Conservation (phyloP, 2,329 filamentous ascomycete species). For the Mollisiaceae sp. region DNA sequence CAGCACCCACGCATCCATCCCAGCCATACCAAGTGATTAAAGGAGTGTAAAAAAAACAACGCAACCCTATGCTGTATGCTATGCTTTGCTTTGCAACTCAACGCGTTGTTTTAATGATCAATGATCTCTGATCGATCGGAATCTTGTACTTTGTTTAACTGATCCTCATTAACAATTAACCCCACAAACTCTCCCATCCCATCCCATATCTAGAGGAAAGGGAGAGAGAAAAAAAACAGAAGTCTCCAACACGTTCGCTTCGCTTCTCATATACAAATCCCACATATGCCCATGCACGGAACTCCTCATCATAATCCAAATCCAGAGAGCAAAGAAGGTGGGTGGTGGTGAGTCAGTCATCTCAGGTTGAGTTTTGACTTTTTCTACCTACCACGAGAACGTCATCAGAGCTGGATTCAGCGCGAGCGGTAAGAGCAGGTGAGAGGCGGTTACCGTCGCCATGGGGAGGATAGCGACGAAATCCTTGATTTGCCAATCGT, state of each 20-base stretch:
- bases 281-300: slow-evolving; percentile 3
- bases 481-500: slow-evolving; percentile 69
- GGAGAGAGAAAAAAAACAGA: too few species aligned
- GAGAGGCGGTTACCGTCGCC: slow-evolving; percentile 70
- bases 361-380: slow-evolving; percentile 11
- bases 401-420: slow-evolving; percentile 82
- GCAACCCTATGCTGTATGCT: neutral
- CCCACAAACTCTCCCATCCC: neutral
- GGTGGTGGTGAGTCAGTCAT: neutral
- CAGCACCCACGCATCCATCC: neutral
- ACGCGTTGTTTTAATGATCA: neutral
- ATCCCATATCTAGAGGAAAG: slow-evolving; percentile 9
- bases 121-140: too few species aligned
- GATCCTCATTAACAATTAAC: slow-evolving; percentile 4
- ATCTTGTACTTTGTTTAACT: neutral
- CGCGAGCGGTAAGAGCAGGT: slow-evolving; percentile 73
- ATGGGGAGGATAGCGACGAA: slow-evolving; percentile 80
- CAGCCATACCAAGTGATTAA: neutral
- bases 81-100: neutral
- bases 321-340: neutral
- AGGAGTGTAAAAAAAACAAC: slow-evolving; percentile 8
- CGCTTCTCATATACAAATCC: slow-evolving; percentile 3
- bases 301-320: slow-evolving; percentile 7
- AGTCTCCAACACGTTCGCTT: neutral
- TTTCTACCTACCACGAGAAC: slow-evolving; percentile 81